Base-by-base conservation (phyloP, 768 basidiomycete genomes). In the Kondoa malvinella region DNA sequence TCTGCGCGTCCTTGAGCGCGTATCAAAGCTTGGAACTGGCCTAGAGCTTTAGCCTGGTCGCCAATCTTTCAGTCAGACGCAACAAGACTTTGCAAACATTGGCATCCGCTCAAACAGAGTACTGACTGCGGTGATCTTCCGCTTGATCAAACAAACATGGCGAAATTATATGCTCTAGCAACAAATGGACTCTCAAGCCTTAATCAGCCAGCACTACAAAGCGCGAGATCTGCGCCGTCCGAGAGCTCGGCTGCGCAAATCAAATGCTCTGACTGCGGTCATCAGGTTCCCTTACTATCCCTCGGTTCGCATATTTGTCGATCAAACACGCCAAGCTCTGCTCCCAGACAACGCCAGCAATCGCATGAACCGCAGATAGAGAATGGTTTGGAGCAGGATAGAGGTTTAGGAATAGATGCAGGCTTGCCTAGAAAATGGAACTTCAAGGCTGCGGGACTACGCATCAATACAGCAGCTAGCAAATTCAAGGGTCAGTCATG, bases 211-310 rank as follows among this genome's bases (percentile, higher is more conserved):
- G 21, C 21, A 50, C 40, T 50, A 8, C 40, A 50, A 50, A 50
- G 40, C 40, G 8, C 21, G 12, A 50, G 40, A 50, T 8, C 8
- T 50, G 21, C 40, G 21, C 12, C 8, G 21, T 8, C 12, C 21
- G 8, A 8, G 40, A 21, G 40, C 40, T 8, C 40, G 21, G 40
- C 40, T 50, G 40, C 40, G 21, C 40, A 27, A 14, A 72, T 72
- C 67, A 67, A 62, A 16, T 72, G 71, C 69, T 68, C 67, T 0
- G 67, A 67, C 4, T 72, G 71, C 60, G 62, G 61, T 15, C 21
- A 50, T 12, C 50, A 21, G 29, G 69, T 72, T 27, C 14, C 26
- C 4, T 57, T 72, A 21, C 62, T 66, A 0, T 30, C 64, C 1
- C 65, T 72, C 21, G 69, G 67, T 1, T 31, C 26, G 3, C 61